A percentile compares a stretch with the other conserved stretches of the same genome.
Evolutionary conservation across 345 rosid species (phyloP).

Genomic region (Aegle marmelos): DNA sequence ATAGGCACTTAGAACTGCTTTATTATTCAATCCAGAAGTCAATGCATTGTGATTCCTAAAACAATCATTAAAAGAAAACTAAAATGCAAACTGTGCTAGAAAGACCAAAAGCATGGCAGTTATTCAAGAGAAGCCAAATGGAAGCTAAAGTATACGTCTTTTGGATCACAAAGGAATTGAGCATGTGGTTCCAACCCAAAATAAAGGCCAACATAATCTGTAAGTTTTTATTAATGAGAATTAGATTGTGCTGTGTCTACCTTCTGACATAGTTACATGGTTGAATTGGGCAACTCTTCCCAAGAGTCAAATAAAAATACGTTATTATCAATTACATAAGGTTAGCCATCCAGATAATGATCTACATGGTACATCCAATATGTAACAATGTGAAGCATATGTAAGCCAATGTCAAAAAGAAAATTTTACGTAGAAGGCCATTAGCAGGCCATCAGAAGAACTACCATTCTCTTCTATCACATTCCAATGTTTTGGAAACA

Average conservation of each 20-base stretch:
- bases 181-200: neutral
- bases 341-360: neutral
- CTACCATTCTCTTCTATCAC: neutral
- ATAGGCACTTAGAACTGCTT: neutral
- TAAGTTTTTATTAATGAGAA: neutral
- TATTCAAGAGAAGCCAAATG: neutral
- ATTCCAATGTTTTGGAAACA: neutral
- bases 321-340: neutral
- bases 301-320: neutral
- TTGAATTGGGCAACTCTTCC: neutral
- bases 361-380: neutral
- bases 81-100: neutral
- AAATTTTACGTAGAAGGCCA: neutral
- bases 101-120: constrained; percentile 1
- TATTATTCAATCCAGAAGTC: neutral
- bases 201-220: neutral
- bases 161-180: neutral
- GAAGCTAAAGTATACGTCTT: neutral
- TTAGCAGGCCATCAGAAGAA: neutral
- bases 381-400: neutral
- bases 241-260: neutral
- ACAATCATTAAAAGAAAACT: neutral
- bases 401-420: neutral
- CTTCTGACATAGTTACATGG: neutral
- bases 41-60: neutral